Evolutionary conservation across 2,329 filamentous ascomycete genomes (phyloP), one percentile per base, ranked within the genome.

Genomic region (Massarina eburnea): DNA sequence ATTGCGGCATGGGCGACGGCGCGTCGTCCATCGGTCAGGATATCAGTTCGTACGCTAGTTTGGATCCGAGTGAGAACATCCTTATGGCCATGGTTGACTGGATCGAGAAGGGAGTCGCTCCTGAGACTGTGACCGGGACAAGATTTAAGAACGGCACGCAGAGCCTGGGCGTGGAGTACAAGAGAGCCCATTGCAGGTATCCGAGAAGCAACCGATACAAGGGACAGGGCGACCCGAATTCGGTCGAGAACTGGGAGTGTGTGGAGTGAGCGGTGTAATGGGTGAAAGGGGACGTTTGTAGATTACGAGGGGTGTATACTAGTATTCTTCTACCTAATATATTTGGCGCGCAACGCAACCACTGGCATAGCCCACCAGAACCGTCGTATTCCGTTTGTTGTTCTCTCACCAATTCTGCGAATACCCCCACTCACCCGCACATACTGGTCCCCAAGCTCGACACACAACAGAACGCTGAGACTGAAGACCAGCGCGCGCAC

Each of bases 1-100:
- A 82, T 59, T 82, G 79, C 55, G 51, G 48, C 24, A 72, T 73
- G 5, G 80, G 80, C 6, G 65, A 62, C 1, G 78, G 78, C 1
- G 78, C 77, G 1, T 62, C 59, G 37, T 59, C 49, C 7, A 66
- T 71, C 30, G 68, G 69, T 2, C 66, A 70, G 41, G 22, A 22
- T 7, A 26, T 35, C n/a, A 33, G 32, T 3, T 51, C 53, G 15
- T 35, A 55, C 2, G 54, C 59, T 9, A 61, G 64, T 18, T 38
- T 60, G 9, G 66, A 75, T 14, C 66, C 71, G 0, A 56, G 71
- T 5, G 57, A 72, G 18, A 80, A 80, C 18, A 66, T 79, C 0
- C 57, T 80, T 15, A 68, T 74, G 42, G 72, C 75, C 0, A 61
- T 80, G 3, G 75, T 78, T 2, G 61, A 70, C 9, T 78, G 76